Base-by-base conservation (phyloP, 257 asterid genomes). In the Solanum bulbocastanum region DNA sequence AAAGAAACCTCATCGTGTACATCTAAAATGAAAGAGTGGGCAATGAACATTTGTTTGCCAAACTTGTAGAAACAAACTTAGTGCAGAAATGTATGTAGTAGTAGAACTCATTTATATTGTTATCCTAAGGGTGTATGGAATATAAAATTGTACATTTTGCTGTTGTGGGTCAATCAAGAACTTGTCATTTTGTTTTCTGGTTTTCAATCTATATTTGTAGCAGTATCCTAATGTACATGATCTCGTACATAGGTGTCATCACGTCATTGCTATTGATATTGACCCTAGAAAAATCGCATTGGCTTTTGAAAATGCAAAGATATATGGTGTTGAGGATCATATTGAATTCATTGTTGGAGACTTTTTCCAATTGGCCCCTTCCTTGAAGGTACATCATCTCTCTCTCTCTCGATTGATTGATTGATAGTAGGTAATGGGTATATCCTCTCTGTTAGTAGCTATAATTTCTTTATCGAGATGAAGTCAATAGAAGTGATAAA, bases 341-440 rank as follows among this genome's bases (percentile, higher is more conserved):
- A 96, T 96, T 79, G 98, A 95, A 91, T 96, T 94, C 91, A 87
- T 96, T 23, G 91, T 90, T 30, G 99, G 98, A 37, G 98, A 96
- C 88, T 96, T 94, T 89, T 94, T 95, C 92, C 95, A 94, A 91
- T 93, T 96, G 68, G 98, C 98, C 18, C 95, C 96, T 75, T 90
- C 86, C 89, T 89, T 96, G 88, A 94, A 94, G 98, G 99, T 96
- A 89, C 60, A 66, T 32, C 4, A 6, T 18, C n/a, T 66, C 37
- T 22, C n/a, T 66, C 37, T 22, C 35, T 78, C 12, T 23, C 36
- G 9, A 56, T 40, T 10, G 46, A 35, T 72, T 72, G 46, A 73
- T 79, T 10, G 65, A 44, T 79, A 42, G 25, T 79, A 49, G 39
- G 84, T 44, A 76, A 35, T n/a, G 62, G 8, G 10, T 79, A 25